Evolutionary conservation across 495 filamentous ascomycete species (phyloP), one percentile per base, ranked within the genome.

Genomic region (Hypoxylon lienhwacheense): DNA sequence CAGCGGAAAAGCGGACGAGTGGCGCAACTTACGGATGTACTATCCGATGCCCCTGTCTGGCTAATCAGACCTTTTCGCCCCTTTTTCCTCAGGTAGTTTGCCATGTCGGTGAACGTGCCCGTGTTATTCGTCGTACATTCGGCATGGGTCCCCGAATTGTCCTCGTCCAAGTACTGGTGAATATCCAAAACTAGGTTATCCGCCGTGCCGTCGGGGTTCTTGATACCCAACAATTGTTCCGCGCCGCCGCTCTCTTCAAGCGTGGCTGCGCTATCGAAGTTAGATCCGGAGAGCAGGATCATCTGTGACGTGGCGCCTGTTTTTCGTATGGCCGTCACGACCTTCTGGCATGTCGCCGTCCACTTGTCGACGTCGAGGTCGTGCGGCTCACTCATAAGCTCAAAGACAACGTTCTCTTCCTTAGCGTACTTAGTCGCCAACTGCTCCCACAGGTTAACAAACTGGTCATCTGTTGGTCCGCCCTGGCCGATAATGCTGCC

Each of bases 321-420:
- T 10, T 73, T 55, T 34, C 82, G 73, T 52, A 86, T 85, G 5
- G 80, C 81, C 1, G 75, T 79, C 1, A 86, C 80, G 33, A 68
- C 78, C 12, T 73, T 71, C 59, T 85, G 82, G 34, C 77, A 75
- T 0, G 79, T 80, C 3, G 64, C 49, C 0, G 77, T 79, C 81
- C 81, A 84, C 0, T 35, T 53, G 17, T 33, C 56, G 41, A 84
- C 70, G 52, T 78, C 70, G 22, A 74, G 65, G 26, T 78, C 60
- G 45, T 81, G 80, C 3, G 82, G 81, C 63, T 86, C 83, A 61
- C 84, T 86, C 78, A 85, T 83, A 34, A 85, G 63, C 26, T 81
- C 81, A 65, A 85, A 84, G n/a, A 76, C 65, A 17, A 83, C 67
- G 10, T 75, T 77, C 3, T 67, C 39, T n/a, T 73, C 47, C 5